Conservation (phyloP, 2,329 filamentous ascomycete species). For the Beauveria brongniartii region DNA sequence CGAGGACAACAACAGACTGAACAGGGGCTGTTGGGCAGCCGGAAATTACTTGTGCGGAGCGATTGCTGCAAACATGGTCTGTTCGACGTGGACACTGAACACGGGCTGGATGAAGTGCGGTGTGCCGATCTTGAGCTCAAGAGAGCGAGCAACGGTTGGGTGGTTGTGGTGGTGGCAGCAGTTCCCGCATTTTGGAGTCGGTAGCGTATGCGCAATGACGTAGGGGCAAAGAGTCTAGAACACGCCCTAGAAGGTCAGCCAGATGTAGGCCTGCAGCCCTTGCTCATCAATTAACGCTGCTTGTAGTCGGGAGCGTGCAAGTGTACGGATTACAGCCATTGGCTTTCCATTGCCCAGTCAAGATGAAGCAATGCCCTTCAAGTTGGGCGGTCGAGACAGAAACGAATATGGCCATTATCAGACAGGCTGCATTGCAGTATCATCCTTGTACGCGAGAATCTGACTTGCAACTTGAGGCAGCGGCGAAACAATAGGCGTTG, state of each 20-base stretch:
- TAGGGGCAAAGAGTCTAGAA: conserved; percentile 8
- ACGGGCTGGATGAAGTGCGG: background rate
- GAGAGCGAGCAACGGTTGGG: background rate
- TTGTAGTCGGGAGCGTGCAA: too few species aligned
- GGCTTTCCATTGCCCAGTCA: background rate
- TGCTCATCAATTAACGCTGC: background rate
- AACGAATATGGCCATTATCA: background rate
- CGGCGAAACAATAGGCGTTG: background rate
- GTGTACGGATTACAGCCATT: background rate
- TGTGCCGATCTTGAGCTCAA: conserved; percentile 5
- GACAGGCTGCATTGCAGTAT: background rate
- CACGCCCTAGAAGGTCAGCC: background rate
- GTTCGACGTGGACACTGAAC: background rate
- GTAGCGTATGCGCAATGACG: conserved; percentile 7
- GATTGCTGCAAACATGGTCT: background rate
- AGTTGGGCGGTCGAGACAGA: background rate
- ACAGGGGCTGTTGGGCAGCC: background rate
- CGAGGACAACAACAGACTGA: background rate
- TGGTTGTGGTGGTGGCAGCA: background rate
- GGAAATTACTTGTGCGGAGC: background rate
- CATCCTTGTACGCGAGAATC: background rate
- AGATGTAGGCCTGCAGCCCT: background rate
- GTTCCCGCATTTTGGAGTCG: conserved; percentile 5
- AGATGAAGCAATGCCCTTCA: background rate
- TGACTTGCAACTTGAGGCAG: background rate